A percentile compares a stretch with the other conserved stretches of the same genome.
These are phyloP conservation scores for Syzygium jambos DNA, from an alignment of 345 rosid genomes.

Conservation along the genomic window DNA sequence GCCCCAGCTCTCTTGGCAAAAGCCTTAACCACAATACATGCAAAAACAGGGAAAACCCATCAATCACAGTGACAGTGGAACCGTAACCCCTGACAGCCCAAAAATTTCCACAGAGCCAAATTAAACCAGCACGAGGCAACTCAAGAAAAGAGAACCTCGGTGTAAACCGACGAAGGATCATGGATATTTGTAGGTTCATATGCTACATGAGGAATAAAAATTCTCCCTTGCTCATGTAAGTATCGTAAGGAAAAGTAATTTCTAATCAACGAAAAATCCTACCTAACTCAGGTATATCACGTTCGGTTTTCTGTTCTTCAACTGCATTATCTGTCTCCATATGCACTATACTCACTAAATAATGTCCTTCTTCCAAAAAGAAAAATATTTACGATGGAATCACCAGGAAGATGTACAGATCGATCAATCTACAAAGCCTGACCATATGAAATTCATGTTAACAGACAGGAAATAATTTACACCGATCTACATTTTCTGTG, in stretches of 20 bases:
- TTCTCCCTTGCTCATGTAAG: background rate
- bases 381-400: background rate
- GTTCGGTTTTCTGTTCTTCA: background rate
- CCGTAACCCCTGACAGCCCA: background rate
- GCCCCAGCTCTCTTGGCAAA: conserved; percentile 60
- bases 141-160: background rate
- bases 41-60: background rate
- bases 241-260: background rate
- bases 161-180: background rate
- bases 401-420: background rate
- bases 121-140: background rate
- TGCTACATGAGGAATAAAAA: background rate
- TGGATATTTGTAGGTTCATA: background rate
- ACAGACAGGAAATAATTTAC: background rate
- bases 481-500: background rate
- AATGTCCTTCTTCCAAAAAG: background rate
- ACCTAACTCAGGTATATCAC: background rate
- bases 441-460: background rate
- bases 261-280: background rate
- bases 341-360: background rate
- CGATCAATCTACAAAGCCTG: background rate
- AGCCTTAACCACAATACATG: conserved; percentile 32
- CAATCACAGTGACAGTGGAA: background rate
- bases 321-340: background rate
- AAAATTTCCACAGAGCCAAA: background rate